Conservation (phyloP, 805 yeast genomes). For the Pichia membranifaciens region DNA sequence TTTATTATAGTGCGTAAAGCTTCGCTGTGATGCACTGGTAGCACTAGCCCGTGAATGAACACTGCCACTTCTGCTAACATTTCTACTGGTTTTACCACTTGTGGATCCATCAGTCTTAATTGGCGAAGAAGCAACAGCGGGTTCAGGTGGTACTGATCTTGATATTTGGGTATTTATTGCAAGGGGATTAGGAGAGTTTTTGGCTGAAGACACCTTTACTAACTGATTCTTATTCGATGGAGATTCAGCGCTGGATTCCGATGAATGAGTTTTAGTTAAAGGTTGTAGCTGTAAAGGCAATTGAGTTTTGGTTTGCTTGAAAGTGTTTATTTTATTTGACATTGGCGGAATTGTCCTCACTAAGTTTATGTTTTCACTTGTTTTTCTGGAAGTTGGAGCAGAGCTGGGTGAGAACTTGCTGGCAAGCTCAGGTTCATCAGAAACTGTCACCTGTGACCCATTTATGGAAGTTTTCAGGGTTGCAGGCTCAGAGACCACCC, state of each 20-base stretch:
- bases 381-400: conserved; percentile 7
- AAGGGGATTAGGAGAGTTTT: not conserved
- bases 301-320: not conserved
- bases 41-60: conserved; percentile 8
- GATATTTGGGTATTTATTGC: not conserved
- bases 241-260: conserved; percentile 4
- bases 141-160: no score
- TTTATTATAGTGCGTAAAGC: conserved; percentile 10
- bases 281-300: not conserved
- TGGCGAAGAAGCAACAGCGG: not conserved
- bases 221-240: not conserved
- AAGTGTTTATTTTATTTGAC: conserved; percentile 1
- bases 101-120: not conserved
- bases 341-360: conserved; percentile 7
- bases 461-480: not conserved
- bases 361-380: not conserved
- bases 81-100: not conserved
- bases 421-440: no score
- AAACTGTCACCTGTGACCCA: not conserved
- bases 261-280: not conserved
- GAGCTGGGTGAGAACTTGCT: not conserved
- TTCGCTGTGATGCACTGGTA: not conserved
- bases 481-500: conserved; percentile 10
- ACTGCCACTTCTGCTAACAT: conserved; percentile 7
- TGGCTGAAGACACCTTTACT: not conserved